These are phyloP conservation scores for Oryza australiensis DNA, from an alignment of 176 grass and related monocot species.

Conservation along the genomic window DNA sequence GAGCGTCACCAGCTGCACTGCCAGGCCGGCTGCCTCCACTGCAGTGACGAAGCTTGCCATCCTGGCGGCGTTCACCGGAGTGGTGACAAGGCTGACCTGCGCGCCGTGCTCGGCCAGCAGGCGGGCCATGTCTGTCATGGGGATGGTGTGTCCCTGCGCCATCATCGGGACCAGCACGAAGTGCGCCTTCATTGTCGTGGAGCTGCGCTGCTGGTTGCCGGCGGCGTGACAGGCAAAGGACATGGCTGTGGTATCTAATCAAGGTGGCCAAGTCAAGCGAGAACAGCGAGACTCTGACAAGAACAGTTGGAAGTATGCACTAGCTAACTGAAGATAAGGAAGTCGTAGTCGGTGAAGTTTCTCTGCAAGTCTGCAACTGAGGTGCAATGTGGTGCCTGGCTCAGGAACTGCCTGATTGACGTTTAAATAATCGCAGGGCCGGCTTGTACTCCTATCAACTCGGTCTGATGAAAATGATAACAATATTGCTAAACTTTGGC, in stretches of 20 bases:
- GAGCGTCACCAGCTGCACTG: conserved; percentile 48
- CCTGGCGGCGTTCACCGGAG: conserved; percentile 55
- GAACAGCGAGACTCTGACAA: neutral
- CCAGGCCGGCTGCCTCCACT: neutral
- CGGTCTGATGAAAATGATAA: neutral
- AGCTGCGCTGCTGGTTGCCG: neutral
- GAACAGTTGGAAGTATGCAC: neutral
- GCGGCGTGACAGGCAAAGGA: neutral
- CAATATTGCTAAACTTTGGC: neutral
- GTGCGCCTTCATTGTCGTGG: conserved; percentile 1
- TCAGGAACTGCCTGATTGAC: too few species aligned
- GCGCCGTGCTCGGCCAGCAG: conserved; percentile 57
- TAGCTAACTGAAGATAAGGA: neutral
- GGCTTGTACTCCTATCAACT: too few species aligned
- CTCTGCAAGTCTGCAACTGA: too few species aligned
- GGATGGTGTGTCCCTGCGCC: conserved; percentile 70
- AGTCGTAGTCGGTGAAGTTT: neutral
- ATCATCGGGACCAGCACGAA: conserved; percentile 59
- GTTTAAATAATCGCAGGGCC: too few species aligned
- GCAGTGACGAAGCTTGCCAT: conserved; percentile 22
- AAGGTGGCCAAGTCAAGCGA: neutral
- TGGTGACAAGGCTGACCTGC: conserved; percentile 63
- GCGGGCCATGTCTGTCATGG: conserved; percentile 65
- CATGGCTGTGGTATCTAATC: neutral
- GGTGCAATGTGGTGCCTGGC: too few species aligned